Base-by-base conservation (phyloP, 2,329 filamentous ascomycete species). In the Penicillium sp. region DNA sequence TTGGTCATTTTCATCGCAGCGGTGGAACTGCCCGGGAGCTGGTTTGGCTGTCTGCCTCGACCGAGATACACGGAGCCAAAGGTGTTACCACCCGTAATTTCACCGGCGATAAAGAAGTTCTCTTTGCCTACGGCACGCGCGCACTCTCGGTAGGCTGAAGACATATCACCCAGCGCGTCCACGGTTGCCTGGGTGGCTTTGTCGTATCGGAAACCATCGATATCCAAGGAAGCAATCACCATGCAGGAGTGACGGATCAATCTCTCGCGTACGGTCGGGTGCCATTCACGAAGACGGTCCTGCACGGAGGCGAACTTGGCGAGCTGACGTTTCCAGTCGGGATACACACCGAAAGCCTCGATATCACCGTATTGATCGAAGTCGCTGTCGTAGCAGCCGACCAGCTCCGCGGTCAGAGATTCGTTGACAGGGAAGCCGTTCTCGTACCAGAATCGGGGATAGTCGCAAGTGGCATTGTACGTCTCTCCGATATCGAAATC, bases 251-350 rank as follows among this genome's bases (percentile, higher is more conserved):
- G 83, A 41, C 78, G 78, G 58, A 81, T 79, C 54, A 87, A 70
- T 58, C 81, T 83, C 33, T 78, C 74, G n/a, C 78, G 71, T 0
- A 86, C 83, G 5, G 76, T 75, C 1, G 81, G 79, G 20, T 77
- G 58, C 84, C 84, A 87, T 61, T 86, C 83, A 50, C 84, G 78
- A 2, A 87, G 74, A 64, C 84, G 83, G 68, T 87, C 84, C 66
- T 87, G 84, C 2, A 86, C 84, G 44, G 80, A 83, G 44, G 83
- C 82, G 67, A 86, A 87, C 59, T 86, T 86, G 41, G 82, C 78
- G 38, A 87, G 73, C 63, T 86, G 80, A 63, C 81, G 81, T 62
- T 84, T 71, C 79, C 81, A 86, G 63, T 85, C 81, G 0, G 81
- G 79, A 55, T 79, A 85, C 11, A 82, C 78, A 59, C 83, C 84